phyloP scores from a whole-genome alignment of 495 filamentous ascomycete genomes.

The Pyrenopolyporus hunteri region DNA sequence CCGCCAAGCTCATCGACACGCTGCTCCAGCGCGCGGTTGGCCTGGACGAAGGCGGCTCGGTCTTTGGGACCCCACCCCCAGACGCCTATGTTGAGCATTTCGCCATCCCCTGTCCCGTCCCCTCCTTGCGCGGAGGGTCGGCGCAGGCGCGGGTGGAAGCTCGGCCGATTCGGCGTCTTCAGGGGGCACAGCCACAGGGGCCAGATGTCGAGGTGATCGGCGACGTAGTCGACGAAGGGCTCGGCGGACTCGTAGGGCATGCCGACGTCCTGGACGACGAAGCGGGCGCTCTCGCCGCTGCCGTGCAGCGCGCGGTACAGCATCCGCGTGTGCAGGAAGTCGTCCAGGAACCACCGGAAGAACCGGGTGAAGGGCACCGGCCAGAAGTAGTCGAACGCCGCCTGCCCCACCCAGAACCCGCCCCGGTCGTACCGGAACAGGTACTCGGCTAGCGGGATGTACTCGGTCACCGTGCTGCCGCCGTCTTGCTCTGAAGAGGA shows the following conservation, averaged over 20 bases:
- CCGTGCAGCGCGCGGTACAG: constrained; percentile 66
- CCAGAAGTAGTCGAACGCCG: constrained; percentile 61
- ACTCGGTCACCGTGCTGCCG: constrained; percentile 48
- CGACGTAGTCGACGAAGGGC: constrained; percentile 60
- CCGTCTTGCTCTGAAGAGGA: no score
- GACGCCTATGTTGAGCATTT: constrained; percentile 62
- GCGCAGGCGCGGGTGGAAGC: constrained; percentile 52
- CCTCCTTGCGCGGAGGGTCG: constrained; percentile 11
- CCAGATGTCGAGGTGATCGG: constrained; percentile 56
- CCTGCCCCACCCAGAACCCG: constrained; percentile 63
- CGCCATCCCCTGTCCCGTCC: background rate
- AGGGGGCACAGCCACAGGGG: constrained; percentile 67
- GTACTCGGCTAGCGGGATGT: constrained; percentile 60
- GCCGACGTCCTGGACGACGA: constrained; percentile 64
- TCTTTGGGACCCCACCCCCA: constrained; percentile 59
- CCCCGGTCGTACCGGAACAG: constrained; percentile 66
- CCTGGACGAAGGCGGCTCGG: constrained; percentile 52
- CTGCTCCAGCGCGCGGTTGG: constrained; percentile 69
- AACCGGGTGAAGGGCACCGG: constrained; percentile 60
- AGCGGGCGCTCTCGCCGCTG: constrained; percentile 57
- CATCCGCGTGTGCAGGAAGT: constrained; percentile 68
- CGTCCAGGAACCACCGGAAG: constrained; percentile 64
- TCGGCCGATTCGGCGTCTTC: constrained; percentile 48
- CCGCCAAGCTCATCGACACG: constrained; percentile 70
- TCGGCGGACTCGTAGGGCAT: constrained; percentile 58